Conservation (phyloP, 1,139 yeast genomes). For the Yamadazyma atmosphaerica region DNA sequence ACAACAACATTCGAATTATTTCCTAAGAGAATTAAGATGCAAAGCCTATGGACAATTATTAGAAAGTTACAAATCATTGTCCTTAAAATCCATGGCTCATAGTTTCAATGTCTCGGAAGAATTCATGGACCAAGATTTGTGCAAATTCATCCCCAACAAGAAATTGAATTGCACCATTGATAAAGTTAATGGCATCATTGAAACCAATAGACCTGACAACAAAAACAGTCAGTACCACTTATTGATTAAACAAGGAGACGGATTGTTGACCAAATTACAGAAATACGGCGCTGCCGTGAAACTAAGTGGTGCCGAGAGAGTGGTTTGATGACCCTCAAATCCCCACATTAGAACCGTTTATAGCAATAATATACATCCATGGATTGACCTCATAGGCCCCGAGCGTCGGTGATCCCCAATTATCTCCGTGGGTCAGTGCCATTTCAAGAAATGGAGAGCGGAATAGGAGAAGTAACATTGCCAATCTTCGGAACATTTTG, state of each 20-base stretch:
- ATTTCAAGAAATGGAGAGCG: no score
- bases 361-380: not conserved
- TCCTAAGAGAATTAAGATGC: constrained; percentile 90
- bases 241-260: constrained; percentile 90
- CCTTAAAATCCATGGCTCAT: constrained; percentile 89
- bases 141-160: constrained; percentile 90
- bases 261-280: constrained; percentile 87
- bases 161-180: constrained; percentile 95
- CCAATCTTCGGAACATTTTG: not conserved
- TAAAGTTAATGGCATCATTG: constrained; percentile 91
- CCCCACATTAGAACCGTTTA: not conserved
- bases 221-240: constrained; percentile 91
- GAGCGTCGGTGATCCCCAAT: not conserved
- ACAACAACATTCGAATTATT: constrained; percentile 76
- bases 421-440: not conserved
- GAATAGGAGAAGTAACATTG: not conserved
- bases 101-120: constrained; percentile 87
- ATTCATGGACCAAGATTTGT: constrained; percentile 78
- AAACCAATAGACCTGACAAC: constrained; percentile 94
- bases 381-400: not conserved
- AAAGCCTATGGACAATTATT: constrained; percentile 93
- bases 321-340: constrained; percentile 13
- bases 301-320: constrained; percentile 86
- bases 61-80: constrained; percentile 90
- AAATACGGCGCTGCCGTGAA: constrained; percentile 97